Base-by-base conservation (phyloP, 371 early-diverging fungal genomes). In the Mucor velutinosus region DNA sequence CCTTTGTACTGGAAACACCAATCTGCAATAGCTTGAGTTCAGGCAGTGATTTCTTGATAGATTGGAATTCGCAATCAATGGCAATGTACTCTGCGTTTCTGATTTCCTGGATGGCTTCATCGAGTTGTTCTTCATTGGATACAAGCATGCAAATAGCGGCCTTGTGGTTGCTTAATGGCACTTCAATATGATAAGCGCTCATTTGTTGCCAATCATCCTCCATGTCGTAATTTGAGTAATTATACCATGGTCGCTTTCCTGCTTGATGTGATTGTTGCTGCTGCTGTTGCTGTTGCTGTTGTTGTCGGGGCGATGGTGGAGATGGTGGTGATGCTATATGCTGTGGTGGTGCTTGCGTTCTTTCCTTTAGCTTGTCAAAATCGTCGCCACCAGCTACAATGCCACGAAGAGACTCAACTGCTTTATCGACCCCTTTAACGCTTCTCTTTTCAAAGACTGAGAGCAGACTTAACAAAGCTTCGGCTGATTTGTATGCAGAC, bases 41-140 rank as follows among this genome's bases (percentile, higher is more conserved):
- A 21, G 84, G 81, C 8, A 61, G 14, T 5, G 39, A 32, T 1
- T 74, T 77, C 45, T 81, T 79, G 3, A 64, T 4, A 0, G 71
- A 70, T 21, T 77, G 43, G 17, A 84, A 80, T 53, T 84, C 84
- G 60, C 84, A 84, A 47, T 84, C 84, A 7, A 84, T 21, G 3
- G 78, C 72, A 30, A 77, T 59, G 29, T 45, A 70, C 0, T 45
- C 3, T 10, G 64, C 60, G 1, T 61, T 8, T 1, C 47, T 21
- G 10, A 81, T 67, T 3, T 65, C 60, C 2, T 70, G 58, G 0
- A 76, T 37, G 0, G 75, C 70, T 1, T 49, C 58, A 5, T 78
- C 76, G 0, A 84, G 55, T 3, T 72, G 63, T 32, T 68, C 61
- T 29, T 45, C 68, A 0, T 73, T 80, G 0, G 74, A 71, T 0